phyloP scores from a whole-genome alignment of 345 rosid species.

The Leavenworthia alabamica region DNA sequence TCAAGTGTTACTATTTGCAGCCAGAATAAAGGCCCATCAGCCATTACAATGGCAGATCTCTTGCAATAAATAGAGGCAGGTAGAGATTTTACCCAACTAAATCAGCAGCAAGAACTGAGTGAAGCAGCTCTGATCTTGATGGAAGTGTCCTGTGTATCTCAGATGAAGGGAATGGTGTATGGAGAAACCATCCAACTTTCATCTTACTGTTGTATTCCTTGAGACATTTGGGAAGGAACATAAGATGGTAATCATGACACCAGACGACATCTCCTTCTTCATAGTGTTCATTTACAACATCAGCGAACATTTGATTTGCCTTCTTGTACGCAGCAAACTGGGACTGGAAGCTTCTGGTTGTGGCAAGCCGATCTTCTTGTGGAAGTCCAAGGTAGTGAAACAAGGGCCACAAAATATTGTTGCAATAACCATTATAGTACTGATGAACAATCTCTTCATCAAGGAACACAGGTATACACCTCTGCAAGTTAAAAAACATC shows the following conservation, averaged over 20 bases:
- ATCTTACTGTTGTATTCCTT: conserved; percentile 70
- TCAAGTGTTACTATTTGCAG: not conserved
- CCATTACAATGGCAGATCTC: not conserved
- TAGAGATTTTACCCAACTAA: conserved; percentile 79
- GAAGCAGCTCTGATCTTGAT: conserved; percentile 88
- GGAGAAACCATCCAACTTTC: conserved; percentile 99
- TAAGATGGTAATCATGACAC: conserved; percentile 99
- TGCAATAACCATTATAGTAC: conserved; percentile 97
- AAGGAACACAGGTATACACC: conserved; percentile 98
- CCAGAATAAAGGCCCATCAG: not conserved
- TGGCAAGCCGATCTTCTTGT: conserved; percentile 98
- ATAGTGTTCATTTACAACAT: conserved; percentile 83
- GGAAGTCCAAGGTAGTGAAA: conserved; percentile 98
- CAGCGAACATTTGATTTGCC: conserved; percentile 98
- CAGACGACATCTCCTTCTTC: conserved; percentile 99
- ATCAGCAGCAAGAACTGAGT: conserved; percentile 96
- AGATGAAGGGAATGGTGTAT: conserved; percentile 98
- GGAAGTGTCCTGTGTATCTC: conserved; percentile 98
- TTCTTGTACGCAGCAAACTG: conserved; percentile 94
- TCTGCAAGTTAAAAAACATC: conserved; percentile 37
- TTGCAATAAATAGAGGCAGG: conserved; percentile 7
- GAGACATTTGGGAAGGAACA: conserved; percentile 95
- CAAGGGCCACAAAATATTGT: conserved; percentile 97
- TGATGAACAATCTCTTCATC: conserved; percentile 99
- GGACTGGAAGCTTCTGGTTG: conserved; percentile 96